Evolutionary conservation across 305 asterid species (phyloP), one percentile per base, ranked within the genome.

Genomic region (Fraxinus greggii): DNA sequence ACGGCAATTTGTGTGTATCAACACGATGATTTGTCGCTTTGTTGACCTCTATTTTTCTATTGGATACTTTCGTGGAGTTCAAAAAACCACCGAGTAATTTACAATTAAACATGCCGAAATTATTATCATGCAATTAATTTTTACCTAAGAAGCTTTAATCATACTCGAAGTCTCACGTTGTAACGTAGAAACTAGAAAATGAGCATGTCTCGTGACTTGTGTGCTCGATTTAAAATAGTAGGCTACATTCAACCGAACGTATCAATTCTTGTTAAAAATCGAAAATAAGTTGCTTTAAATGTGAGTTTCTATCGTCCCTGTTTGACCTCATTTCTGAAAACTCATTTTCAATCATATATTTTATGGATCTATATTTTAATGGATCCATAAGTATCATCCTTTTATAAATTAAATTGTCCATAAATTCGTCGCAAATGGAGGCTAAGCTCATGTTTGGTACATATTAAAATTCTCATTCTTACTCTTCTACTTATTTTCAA

Each of bases 1-100:
- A 63, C 72, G 7, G 72, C 28, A 7, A 63, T 63, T 63, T 63
- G 72, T 24, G 72, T 29, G 33, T 9, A 24, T 19, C 13, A 1
- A 69, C 42, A 15, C 24, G 75, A 13, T 69, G 75, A 69, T 31
- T 69, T 69, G 75, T 69, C 42, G 75, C 75, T 29, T 69, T 5
- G 12, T 31, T 5, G 24, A 17, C 75, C 42, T 29, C 42, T 51
- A 17, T 51, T 51, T 51, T n/a, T 48, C 21, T 15, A 48, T 0
- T 45, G 56, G 56, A 45, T 12, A 45, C 59, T 48, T 48, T 15
- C 61, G 61, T 1, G 23, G 61, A 15, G 61, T 17, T 15, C 23
- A 48, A 17, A 4, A 48, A 17, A 48, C 23, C 8, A 8, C 61
- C 21, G 21, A 48, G 23, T 15, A 15, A 48, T 48, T 48, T 48